Evolutionary conservation across 208 protist species (phyloP).

Genomic region (Trichomonas gallinae): DNA sequence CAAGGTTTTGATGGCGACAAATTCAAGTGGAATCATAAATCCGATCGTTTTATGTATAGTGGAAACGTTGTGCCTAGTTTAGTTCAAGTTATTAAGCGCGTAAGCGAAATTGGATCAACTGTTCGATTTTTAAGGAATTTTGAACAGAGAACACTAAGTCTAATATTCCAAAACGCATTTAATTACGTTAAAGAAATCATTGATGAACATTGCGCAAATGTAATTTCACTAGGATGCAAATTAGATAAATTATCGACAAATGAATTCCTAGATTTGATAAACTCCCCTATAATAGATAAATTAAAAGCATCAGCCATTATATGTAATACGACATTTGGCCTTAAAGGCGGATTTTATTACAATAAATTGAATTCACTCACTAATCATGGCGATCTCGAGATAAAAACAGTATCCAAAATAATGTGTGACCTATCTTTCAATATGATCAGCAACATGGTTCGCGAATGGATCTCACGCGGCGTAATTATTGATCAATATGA

Average conservation of each 20-base stretch:
- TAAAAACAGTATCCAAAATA: not conserved
- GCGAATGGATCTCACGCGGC: not conserved
- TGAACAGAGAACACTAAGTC: not conserved
- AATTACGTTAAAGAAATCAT: not conserved
- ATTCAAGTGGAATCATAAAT: not conserved
- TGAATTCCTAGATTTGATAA: not conserved
- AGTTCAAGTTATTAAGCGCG: not conserved
- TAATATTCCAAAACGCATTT: not conserved
- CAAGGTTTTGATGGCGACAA: not conserved
- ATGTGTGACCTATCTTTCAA: not conserved
- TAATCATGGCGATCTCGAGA: not conserved
- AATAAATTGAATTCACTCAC: not conserved
- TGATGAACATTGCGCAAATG: not conserved
- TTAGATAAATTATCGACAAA: not conserved
- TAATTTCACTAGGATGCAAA: not conserved
- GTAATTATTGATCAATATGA: not conserved
- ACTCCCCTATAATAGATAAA: not conserved
- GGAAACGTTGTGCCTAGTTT: not conserved
- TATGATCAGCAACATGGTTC: not conserved
- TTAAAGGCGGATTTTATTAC: not conserved
- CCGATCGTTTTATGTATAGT: not conserved
- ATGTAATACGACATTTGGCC: not conserved
- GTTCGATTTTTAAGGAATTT: not conserved
- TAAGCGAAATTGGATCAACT: not conserved
- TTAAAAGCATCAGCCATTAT: not conserved